Evolutionary conservation across 2,329 filamentous ascomycete species (phyloP), one percentile per base, ranked within the genome.

Genomic region (Aspergillus sp.): DNA sequence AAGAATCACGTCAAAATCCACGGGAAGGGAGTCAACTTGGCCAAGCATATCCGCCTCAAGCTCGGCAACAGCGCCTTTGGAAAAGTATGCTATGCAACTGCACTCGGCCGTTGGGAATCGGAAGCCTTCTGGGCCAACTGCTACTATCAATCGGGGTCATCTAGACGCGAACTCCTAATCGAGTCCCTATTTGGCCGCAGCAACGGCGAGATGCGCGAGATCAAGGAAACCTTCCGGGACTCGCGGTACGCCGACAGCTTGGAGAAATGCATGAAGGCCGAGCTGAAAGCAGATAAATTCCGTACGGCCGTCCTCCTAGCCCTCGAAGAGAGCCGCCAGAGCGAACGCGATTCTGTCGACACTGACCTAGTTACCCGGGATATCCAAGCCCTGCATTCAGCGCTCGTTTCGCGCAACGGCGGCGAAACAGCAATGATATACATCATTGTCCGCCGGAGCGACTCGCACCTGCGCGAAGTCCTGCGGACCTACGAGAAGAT

Each of bases 71-170:
- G 65, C 26, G 62, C 70, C 32, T 87, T 98, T 64, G 93, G 93
- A 76, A 98, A 98, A 76, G 89, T 90, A 6, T 92, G 89, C 68
- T 97, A 98, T 73, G 87, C 93, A 3, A 93, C 91, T 2, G 92
- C 93, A 0, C 83, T 98, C 0, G 95, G 95, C 9, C 84, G 84
- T 52, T 98, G 92, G 88, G 95, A 97, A 77, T 89, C 87, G 65
- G 95, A 99, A 74, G 91, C 91, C 0, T 96, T 96, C 80, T 99
- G 95, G 93, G 92, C 93, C 58, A 98, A 97, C 73, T 96, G 91
- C 75, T 98, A 92, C 88, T 98, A 97, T 76, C 93, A 97, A 71
- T 88, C 88, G 38, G 89, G 93, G 73, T 90, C 88, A 67, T 90
- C 88, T 7, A 84, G 91, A 3, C 86, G 93, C 5, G 93, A 98